Conservation (phyloP, 176 grass and related monocot genomes). For the Avena sativa region DNA sequence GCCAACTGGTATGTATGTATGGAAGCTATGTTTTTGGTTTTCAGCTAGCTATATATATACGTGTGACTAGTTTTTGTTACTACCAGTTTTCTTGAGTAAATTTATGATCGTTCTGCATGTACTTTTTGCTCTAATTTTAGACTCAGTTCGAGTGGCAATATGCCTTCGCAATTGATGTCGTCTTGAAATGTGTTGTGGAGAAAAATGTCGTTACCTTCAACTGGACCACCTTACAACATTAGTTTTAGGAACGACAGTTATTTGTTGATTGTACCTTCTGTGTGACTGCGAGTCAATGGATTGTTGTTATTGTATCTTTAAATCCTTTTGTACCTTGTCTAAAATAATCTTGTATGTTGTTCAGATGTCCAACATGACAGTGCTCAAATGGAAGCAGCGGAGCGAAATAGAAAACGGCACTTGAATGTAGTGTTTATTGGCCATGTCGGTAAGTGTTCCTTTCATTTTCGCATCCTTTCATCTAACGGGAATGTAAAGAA, state of each 20-base stretch:
- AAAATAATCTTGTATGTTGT: conserved; percentile 5
- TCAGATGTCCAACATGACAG: conserved; percentile 24
- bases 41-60: neutral
- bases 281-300: neutral
- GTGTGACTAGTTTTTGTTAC: conserved; percentile 3
- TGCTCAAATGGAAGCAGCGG: conserved; percentile 43
- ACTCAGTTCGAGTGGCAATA: neutral
- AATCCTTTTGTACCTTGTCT: neutral
- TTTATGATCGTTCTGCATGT: neutral
- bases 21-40: neutral
- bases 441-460: conserved; percentile 63
- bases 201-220: neutral
- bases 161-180: neutral
- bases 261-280: neutral
- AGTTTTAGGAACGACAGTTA: neutral
- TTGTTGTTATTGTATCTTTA: neutral
- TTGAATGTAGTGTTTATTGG: conserved; percentile 85
- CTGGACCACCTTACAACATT: neutral
- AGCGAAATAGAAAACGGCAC: conserved; percentile 59
- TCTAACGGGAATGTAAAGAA: neutral
- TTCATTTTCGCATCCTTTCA: neutral
- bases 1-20: conserved; percentile 11
- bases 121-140: neutral
- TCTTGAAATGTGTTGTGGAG: neutral
- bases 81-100: neutral